Evolutionary conservation across 345 rosid genomes (phyloP), one percentile per base, ranked within the genome.

Genomic region (Trapa incisa): DNA sequence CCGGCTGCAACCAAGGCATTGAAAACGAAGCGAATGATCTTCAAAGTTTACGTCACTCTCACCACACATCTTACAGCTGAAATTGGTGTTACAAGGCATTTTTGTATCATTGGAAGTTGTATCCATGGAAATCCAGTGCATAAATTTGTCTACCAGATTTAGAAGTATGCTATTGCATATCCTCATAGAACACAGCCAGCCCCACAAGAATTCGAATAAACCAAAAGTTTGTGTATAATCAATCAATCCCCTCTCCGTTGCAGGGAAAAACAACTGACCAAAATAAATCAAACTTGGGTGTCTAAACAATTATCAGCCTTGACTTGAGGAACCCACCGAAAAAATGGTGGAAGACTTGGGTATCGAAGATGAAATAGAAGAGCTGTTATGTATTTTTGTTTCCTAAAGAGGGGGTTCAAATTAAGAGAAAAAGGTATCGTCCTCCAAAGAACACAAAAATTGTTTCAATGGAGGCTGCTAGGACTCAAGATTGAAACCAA

Each of bases 81-180:
- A 35, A n/a, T 64, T 22, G 60, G 60, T 33, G 62, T 42, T 77
- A 33, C 65, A 66, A 4, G 81, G 83, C 89, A 89, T 88, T 68
- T 53, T 70, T 76, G 71, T 65, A 75, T 45, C 13, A 13, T 13
- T 11, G 64, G 48, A 3, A 45, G 48, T 45, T 7, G 48, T 45
- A 45, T 45, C 48, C 48, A 57, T 16, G 42, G 81, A 81, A 74
- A 91, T 75, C 94, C 89, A 90, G 82, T 85, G 81, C 89, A 85
- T 75, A 73, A 85, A 78, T 74, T 87, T 91, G 4, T 73, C 79
- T 74, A 86, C 70, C 70, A 91, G 96, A 85, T 94, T 87, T 83
- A 72, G 73, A 75, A 83, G 74, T 69, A 86, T 84, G 75, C 74
- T 81, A 86, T 83, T 91, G 66, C 85, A 84, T 82, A 85, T 72